Base-by-base conservation (phyloP, 176 grass and related monocot genomes). In the Puccinellia tenuiflora region DNA sequence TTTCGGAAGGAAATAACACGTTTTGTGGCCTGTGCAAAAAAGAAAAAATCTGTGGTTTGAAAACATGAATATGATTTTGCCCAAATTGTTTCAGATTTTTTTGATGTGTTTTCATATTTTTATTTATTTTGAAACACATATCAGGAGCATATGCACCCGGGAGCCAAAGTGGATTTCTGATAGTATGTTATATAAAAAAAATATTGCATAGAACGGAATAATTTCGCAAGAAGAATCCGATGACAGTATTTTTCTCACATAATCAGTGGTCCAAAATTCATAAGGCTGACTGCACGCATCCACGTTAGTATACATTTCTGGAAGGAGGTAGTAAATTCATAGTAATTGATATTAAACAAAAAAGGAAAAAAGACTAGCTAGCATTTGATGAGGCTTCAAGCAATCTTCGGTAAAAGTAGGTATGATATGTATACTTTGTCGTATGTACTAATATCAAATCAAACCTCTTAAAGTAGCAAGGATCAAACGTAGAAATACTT, bases 391-490 rank as follows among this genome's bases (percentile, higher is more conserved):
- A 85, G 48, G 37, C 80, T 20, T 21, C 30, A 57, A 50, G 59
- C 35, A 29, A 75, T 68, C 47, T 84, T 85, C 51, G 77, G 62
- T 20, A 69, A 89, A 89, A 85, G 60, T 31, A 33, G 30, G 51
- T 52, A 39, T 76, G 31, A 66, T 85, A 50, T 69, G 82, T 54
- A 6, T 76, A 89, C 82, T 89, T 81, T 45, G 82, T 38, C 43
- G 28, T 80, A 81, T 85, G 43, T 81, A 81, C 31, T 68, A 50
- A 37, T 47, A 69, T 6, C 21, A n/a, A n/a, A n/a, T n/a, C n/a
- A 42, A 76, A 84, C 70, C 77, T 85, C 81, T 81, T 28, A 78
- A 81, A 62, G 78, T 62, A 89, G 71, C 78, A 71, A 77, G 6
- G 70, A 55, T 61, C 63, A 82, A 34, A 72, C 33, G 63, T 77